These are phyloP conservation scores for Beauveria varroae DNA, from an alignment of 2,329 filamentous ascomycete genomes.

Conservation along the genomic window DNA sequence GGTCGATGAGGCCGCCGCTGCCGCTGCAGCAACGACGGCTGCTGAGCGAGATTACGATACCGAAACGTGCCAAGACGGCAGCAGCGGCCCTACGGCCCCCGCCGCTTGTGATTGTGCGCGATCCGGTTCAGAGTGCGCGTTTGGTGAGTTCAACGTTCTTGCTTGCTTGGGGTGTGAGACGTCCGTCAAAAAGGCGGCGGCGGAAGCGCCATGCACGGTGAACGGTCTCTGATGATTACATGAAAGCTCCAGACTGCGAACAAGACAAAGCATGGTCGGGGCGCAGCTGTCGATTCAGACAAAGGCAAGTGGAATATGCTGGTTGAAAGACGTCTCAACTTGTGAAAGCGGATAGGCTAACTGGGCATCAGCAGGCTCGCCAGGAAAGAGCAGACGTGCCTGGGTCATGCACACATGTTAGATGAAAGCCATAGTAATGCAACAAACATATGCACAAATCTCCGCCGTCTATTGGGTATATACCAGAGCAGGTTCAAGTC, in stretches of 20 bases:
- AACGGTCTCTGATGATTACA: too few species aligned
- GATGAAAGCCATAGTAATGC: neutral
- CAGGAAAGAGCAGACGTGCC: too few species aligned
- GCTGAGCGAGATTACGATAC: neutral
- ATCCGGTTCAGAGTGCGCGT: too few species aligned
- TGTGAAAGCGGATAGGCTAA: neutral
- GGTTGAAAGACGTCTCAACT: neutral
- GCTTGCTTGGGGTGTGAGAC: too few species aligned
- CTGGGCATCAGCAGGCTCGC: neutral
- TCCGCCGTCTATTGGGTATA: constrained; percentile 5
- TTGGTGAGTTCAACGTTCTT: neutral
- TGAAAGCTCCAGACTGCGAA: neutral
- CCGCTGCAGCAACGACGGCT: neutral
- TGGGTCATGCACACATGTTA: neutral
- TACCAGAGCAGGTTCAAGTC: neutral
- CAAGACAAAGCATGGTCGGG: too few species aligned
- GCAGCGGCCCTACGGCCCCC: too few species aligned
- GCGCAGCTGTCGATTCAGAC: neutral
- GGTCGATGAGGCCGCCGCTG: neutral
- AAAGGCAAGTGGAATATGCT: neutral
- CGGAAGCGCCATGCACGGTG: too few species aligned
- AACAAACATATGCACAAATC: neutral
- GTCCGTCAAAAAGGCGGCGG: too few species aligned
- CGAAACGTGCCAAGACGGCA: neutral
- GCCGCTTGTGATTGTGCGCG: too few species aligned